These are phyloP conservation scores for Wickerhamomyces alni DNA, from an alignment of 805 yeast species.

Conservation along the genomic window DNA sequence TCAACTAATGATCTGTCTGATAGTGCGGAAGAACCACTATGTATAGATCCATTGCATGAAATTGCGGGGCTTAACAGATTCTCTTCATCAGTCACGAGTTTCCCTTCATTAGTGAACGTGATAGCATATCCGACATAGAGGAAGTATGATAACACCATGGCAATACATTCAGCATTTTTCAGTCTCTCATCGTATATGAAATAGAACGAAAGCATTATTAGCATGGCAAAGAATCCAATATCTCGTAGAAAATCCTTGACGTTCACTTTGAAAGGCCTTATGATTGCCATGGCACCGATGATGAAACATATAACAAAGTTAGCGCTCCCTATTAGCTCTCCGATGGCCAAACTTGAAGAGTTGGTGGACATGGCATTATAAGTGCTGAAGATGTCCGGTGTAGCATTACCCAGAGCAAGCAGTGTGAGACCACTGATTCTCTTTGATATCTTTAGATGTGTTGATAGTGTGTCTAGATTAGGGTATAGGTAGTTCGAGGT, in stretches of 20 bases:
- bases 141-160: conserved; percentile 51
- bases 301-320: conserved; percentile 76
- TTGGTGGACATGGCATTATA: conserved; percentile 71
- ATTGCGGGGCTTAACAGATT: background rate
- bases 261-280: conserved; percentile 59
- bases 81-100: conserved; percentile 9
- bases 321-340: conserved; percentile 90
- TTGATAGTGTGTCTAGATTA: conserved; percentile 62
- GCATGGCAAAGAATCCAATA: conserved; percentile 43
- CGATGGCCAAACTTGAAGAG: conserved; percentile 75
- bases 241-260: conserved; percentile 53
- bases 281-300: conserved; percentile 69
- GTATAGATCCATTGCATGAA: background rate
- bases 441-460: conserved; percentile 57
- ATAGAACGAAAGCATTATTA: conserved; percentile 44
- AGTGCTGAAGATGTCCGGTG: conserved; percentile 85
- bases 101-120: conserved; percentile 36
- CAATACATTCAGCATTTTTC: conserved; percentile 46
- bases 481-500: conserved; percentile 85
- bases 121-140: conserved; percentile 47
- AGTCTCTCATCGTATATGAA: conserved; percentile 52
- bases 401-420: conserved; percentile 86
- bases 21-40: background rate
- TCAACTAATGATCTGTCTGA: background rate
- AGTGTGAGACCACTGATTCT: conserved; percentile 81